These are phyloP conservation scores for Pseudozyma sp. DNA, from an alignment of 1,284 basidiomycete genomes.

Conservation along the genomic window DNA sequence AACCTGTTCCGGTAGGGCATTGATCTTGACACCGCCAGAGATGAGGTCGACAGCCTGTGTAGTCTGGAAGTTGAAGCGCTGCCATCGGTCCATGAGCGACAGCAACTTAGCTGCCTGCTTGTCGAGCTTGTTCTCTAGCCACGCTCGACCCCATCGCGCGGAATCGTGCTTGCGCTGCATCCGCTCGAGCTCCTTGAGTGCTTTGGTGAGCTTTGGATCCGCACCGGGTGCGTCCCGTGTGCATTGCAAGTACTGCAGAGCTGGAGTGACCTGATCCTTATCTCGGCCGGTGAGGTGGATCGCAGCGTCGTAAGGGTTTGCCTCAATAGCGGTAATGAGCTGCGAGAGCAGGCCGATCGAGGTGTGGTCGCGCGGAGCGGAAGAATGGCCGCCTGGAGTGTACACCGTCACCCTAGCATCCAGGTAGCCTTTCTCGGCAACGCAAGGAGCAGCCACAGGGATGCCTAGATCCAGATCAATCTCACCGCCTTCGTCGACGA, in stretches of 20 bases:
- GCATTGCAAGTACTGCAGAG: constrained; percentile 71
- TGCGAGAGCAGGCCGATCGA: constrained; percentile 76
- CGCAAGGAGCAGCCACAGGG: constrained; percentile 70
- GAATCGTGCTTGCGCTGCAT: constrained; percentile 14
- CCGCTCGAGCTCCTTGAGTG: constrained; percentile 70
- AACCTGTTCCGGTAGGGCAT: constrained; percentile 75
- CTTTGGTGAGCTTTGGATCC: constrained; percentile 69
- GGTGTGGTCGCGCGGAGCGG: constrained; percentile 73
- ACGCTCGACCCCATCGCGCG: not conserved
- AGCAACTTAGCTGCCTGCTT: constrained; percentile 23
- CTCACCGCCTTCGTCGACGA: constrained; percentile 63
- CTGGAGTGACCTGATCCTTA: constrained; percentile 65
- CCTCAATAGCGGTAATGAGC: constrained; percentile 74
- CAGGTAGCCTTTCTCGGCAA: constrained; percentile 77
- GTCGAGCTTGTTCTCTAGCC: constrained; percentile 10
- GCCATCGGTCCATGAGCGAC: constrained; percentile 15
- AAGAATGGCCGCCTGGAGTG: constrained; percentile 77
- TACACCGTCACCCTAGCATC: constrained; percentile 51
- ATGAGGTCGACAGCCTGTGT: constrained; percentile 80
- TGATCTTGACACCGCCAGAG: constrained; percentile 77
- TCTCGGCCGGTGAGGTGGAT: constrained; percentile 56
- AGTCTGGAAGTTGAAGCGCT: constrained; percentile 73
- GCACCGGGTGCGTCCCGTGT: constrained; percentile 73
- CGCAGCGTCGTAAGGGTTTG: constrained; percentile 71
- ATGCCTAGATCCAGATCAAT: constrained; percentile 44